These are phyloP conservation scores for Nakazawaea pomicola DNA, from an alignment of 805 yeast species.

Conservation along the genomic window DNA sequence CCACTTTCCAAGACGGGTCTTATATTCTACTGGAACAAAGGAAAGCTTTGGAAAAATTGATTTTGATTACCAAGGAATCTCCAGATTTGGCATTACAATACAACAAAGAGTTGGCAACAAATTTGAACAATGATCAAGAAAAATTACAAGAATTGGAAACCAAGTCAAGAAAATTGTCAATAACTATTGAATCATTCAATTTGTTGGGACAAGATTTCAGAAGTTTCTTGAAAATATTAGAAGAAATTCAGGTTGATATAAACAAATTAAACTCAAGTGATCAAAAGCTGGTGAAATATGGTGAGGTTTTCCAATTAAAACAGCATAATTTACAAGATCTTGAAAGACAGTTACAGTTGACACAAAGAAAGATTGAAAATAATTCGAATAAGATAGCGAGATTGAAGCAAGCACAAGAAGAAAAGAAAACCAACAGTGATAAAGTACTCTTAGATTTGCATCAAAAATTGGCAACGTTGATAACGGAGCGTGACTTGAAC, in stretches of 20 bases:
- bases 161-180: constrained; percentile 44
- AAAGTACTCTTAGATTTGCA: constrained; percentile 39
- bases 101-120: constrained; percentile 45
- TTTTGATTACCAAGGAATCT: constrained; percentile 55
- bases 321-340: constrained; percentile 34
- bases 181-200: constrained; percentile 54
- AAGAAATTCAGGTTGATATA: constrained; percentile 45
- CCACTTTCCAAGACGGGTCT: constrained; percentile 56
- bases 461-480: constrained; percentile 40
- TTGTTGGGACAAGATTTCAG: constrained; percentile 43
- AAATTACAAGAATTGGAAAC: constrained; percentile 37
- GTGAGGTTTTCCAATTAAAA: constrained; percentile 36
- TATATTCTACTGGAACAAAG: constrained; percentile 51
- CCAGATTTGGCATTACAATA: constrained; percentile 48
- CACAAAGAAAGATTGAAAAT: constrained; percentile 44
- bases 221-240: constrained; percentile 37
- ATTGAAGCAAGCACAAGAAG: constrained; percentile 36
- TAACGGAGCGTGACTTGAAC: constrained; percentile 41
- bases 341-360: constrained; percentile 37
- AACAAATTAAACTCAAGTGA: constrained; percentile 35
- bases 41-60: constrained; percentile 54
- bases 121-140: constrained; percentile 36
- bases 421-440: constrained; percentile 38
- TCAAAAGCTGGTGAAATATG: constrained; percentile 30
- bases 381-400: constrained; percentile 43